Evolutionary conservation across 257 asterid species (phyloP), one percentile per base, ranked within the genome.

Genomic region (Jaltomata sinuosa): DNA sequence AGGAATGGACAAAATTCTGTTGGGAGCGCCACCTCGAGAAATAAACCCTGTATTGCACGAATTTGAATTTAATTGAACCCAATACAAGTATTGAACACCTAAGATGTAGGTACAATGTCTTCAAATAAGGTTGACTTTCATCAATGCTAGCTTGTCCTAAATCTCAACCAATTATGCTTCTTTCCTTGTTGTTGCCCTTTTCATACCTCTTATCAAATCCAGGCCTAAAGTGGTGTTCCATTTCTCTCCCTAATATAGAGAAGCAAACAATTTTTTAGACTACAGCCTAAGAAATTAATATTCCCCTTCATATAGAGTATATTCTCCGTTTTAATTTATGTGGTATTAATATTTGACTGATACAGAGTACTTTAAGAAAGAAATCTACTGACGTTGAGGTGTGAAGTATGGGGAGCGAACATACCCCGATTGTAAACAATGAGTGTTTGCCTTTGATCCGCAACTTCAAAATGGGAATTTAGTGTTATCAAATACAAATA

Each of bases 151-250:
- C 45, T 21, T 38, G 79, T 38, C 79, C 29, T 69, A 38, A 71
- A 71, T 38, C 54, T 71, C 34, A 71, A n/a, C n/a, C 80, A 40
- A 40, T 71, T 62, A 12, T 64, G 31, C 31, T 40, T 72, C 21
- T 25, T n/a, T 72, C 57, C 80, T 72, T 42, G 55, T 72, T 72
- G 80, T 42, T 72, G 1, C 36, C 80, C 80, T 72, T 72, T 42
- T 72, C 36, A 72, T 42, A 42, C 22, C 57, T 72, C 3, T 25
- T 12, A 72, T 42, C 36, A 42, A 42, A 11, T 9, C 36, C 36
- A 72, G 1, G n/a, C 14, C 22, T 68, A 72, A 42, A 72, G n/a
- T 72, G 11, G 57, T 38, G 32, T 21, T 40, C 21, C 79, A 40
- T 40, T 38, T 11, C 11, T 71, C 5, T 69, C 79, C 79, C 12